Base-by-base conservation (phyloP, 768 basidiomycete species). In the Phanerochaete sordida region DNA sequence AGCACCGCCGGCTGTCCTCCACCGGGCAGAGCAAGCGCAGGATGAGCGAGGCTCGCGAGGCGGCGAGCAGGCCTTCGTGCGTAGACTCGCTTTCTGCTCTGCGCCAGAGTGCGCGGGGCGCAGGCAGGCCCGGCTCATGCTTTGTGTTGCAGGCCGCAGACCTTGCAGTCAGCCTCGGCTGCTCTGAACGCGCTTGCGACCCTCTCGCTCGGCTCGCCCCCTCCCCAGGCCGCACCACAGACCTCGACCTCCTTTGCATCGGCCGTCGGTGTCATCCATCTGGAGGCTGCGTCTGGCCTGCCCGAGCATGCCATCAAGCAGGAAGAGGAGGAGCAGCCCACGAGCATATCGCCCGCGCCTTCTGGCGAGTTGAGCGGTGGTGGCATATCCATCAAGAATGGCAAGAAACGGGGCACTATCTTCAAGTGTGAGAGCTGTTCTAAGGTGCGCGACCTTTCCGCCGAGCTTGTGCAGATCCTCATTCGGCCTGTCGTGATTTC, bases 371-470 rank as follows among this genome's bases (percentile, higher is more conserved):
- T 68, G 12, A 65, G 65, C 37, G 65, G 57, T 16, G 64, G 66
- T 55, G 68, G 62, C 28, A 71, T 72, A 52, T 66, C 70, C 31
- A 71, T 74, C 55, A 68, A 67, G 58, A 79, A 73, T 68, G 81
- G 80, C 45, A 92, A 87, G 81, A 93, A 92, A 74, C 84, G 91
- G 59, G 93, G 92, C 1, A 83, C 88, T 56, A 87, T 90, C 59
- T 94, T 92, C 77, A 88, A 86, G 63, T 98, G 95, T 75, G 95
- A 98, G 77, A 92, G 86, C 67, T 98, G 95, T 74, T 87, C 88
- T 39, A 98, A 98, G 90, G 95, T 91, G 63, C 48, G 76, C 72
- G 12, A 57, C 45, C 39, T 61, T 54, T 54, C 37, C 9, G 2
- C 5, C 16, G 9, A 55, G 31, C 31, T 19, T 28, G 45, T 31